Evolutionary conservation across 2,329 filamentous ascomycete genomes (phyloP).

Genomic region (Madurella fahalii): DNA sequence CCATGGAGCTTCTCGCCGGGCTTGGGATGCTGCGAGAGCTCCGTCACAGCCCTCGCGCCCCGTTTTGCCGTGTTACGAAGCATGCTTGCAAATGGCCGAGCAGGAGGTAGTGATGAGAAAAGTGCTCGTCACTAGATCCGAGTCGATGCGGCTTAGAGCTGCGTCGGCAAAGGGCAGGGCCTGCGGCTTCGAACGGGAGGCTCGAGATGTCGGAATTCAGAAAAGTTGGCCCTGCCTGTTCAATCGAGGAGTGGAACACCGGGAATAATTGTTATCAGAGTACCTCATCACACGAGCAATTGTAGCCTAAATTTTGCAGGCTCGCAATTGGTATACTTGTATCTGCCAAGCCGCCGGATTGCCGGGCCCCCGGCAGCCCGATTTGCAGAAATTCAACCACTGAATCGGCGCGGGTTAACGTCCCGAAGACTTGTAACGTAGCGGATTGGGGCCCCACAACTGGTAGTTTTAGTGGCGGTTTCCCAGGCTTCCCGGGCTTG

Average conservation of each 20-base stretch:
- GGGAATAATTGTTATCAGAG: not conserved
- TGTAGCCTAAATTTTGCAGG: not conserved
- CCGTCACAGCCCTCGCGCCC: conserved; percentile 63
- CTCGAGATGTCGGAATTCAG: too few relatives aligned
- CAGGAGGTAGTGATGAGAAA: not conserved
- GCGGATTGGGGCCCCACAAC: conserved; percentile 15
- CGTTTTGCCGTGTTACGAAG: conserved; percentile 32
- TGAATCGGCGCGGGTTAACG: conserved; percentile 8
- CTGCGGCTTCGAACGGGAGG: not conserved
- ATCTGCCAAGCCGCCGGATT: not conserved
- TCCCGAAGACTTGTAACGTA: conserved; percentile 5
- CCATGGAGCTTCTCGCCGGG: conserved; percentile 85
- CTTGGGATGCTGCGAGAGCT: conserved; percentile 69
- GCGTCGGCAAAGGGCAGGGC: not conserved
- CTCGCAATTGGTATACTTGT: not conserved
- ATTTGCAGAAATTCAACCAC: not conserved
- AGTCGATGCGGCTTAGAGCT: not conserved
- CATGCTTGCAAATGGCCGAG: conserved; percentile 13
- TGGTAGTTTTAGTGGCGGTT: conserved; percentile 10
- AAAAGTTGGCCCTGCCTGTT: too few relatives aligned
- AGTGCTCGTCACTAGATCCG: conserved; percentile 1
- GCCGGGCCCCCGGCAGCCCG: not conserved
- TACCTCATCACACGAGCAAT: not conserved
- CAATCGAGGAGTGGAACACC: not conserved
- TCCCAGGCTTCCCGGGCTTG: conserved; percentile 11